These are phyloP conservation scores for Kwoniella bestiolae DNA, from an alignment of 768 basidiomycete genomes.

Conservation along the genomic window DNA sequence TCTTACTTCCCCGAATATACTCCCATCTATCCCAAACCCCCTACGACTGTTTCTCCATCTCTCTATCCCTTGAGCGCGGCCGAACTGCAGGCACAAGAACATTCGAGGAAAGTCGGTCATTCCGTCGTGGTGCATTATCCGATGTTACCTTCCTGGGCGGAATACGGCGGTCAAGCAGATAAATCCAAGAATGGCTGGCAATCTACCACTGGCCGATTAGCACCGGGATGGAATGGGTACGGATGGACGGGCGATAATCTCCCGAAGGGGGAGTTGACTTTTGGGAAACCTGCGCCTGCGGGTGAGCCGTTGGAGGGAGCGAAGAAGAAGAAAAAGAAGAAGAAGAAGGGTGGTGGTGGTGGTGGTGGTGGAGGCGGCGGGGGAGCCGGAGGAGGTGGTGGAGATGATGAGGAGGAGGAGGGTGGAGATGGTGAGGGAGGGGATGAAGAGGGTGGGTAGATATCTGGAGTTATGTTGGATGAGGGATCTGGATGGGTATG, in stretches of 20 bases:
- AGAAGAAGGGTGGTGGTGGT: slow-evolving; percentile 28
- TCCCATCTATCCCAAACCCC: slow-evolving; percentile 21
- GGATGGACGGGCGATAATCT: slow-evolving; percentile 43
- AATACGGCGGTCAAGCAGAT: slow-evolving; percentile 24
- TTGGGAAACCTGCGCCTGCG: slow-evolving; percentile 37
- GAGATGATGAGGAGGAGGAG: slow-evolving; percentile 7
- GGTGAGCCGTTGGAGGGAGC: slow-evolving; percentile 22
- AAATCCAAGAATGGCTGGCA: slow-evolving; percentile 29
- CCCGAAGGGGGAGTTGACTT: slow-evolving; percentile 37
- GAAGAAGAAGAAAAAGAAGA: slow-evolving; percentile 28
- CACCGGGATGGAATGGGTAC: slow-evolving; percentile 45
- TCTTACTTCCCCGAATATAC: slow-evolving; percentile 48
- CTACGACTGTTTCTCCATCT: slow-evolving; percentile 3
- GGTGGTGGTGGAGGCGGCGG: slow-evolving; percentile 7
- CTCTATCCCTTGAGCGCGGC: slow-evolving; percentile 19
- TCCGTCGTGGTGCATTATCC: slow-evolving; percentile 43
- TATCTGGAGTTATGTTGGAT: not conserved
- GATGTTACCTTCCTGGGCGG: slow-evolving; percentile 37
- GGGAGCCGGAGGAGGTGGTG: slow-evolving; percentile 18
- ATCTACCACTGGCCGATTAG: slow-evolving; percentile 17
- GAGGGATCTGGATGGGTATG: not conserved
- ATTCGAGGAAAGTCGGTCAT: slow-evolving; percentile 29
- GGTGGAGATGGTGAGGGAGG: slow-evolving; percentile 14
- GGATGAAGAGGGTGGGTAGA: slow-evolving; percentile 6
- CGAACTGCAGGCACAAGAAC: slow-evolving; percentile 30